Conservation (phyloP, 164 flowering plant genomes). For the Saururus chinensis region DNA sequence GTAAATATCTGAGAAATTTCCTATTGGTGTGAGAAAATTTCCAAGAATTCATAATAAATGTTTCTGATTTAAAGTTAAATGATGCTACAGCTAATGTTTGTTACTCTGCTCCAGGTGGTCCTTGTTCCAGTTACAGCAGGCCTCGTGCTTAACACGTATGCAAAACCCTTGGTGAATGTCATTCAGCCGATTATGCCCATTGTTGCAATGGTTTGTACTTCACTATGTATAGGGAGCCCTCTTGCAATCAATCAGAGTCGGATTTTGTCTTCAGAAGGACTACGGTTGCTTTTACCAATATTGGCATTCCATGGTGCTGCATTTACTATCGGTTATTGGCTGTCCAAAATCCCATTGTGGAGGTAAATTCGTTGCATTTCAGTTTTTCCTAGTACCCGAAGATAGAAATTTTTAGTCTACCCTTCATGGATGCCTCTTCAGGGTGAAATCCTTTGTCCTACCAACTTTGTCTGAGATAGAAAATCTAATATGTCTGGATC, state of each 20-base stretch:
- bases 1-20: no score
- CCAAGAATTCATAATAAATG: no score
- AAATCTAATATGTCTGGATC: no score
- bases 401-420: no score
- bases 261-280: constrained; percentile 73
- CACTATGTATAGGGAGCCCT: constrained; percentile 93
- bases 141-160: constrained; percentile 74
- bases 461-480: background rate
- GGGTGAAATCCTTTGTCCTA: background rate
- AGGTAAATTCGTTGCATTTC: constrained; percentile 36
- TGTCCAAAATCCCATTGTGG: constrained; percentile 53
- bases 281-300: constrained; percentile 61
- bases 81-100: background rate
- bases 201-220: constrained; percentile 91
- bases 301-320: constrained; percentile 67
- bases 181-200: constrained; percentile 85
- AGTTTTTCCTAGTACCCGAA: background rate
- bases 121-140: constrained; percentile 75
- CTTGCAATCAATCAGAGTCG: constrained; percentile 72
- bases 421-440: no score
- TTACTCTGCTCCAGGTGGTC: constrained; percentile 56
- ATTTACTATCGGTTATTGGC: constrained; percentile 73
- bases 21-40: no score
- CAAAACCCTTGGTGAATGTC: constrained; percentile 62
- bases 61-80: background rate